phyloP scores from a whole-genome alignment of 23 red algal genomes.

The Rhodosorus marinus region DNA sequence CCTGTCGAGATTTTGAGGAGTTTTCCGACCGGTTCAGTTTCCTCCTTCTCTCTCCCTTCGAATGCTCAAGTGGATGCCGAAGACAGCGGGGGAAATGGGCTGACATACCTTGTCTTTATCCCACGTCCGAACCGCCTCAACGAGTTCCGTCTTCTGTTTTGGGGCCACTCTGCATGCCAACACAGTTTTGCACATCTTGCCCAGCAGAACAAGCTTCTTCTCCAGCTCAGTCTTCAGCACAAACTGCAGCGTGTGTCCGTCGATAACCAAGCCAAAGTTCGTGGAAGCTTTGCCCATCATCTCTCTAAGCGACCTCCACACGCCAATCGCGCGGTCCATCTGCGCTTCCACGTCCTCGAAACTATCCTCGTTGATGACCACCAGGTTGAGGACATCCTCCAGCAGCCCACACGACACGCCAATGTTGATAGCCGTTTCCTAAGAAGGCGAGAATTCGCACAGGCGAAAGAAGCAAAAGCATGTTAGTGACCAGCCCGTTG shows the following conservation, averaged over 20 bases:
- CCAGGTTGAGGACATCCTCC: conserved; percentile 59
- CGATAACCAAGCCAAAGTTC: conserved; percentile 54
- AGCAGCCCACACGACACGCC: conserved; percentile 78
- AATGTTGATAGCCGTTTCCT: conserved; percentile 98
- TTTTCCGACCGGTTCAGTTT: too few species aligned
- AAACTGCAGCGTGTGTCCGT: conserved; percentile 55
- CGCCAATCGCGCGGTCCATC: conserved; percentile 46
- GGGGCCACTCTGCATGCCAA: conserved; percentile 83
- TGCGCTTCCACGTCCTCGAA: conserved; percentile 47
- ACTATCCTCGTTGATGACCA: conserved; percentile 52
- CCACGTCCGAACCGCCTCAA: conserved; percentile 40
- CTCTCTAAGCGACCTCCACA: conserved; percentile 29
- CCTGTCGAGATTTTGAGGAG: too few species aligned
- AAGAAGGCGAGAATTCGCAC: too few species aligned
- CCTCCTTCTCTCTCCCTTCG: too few species aligned
- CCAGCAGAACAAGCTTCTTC: conserved; percentile 35
- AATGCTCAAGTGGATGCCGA: too few species aligned
- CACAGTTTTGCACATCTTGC: conserved; percentile 35
- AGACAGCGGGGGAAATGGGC: too few species aligned
- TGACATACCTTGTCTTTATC: conserved; percentile 23
- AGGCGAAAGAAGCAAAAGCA: too few species aligned
- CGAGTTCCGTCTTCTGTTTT: conserved; percentile 90
- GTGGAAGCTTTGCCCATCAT: neutral
- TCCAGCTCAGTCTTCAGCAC: conserved; percentile 38
- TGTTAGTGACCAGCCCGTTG: too few species aligned